Base-by-base conservation (phyloP, 75 land plant species). In the Selaginella tamariscina region DNA sequence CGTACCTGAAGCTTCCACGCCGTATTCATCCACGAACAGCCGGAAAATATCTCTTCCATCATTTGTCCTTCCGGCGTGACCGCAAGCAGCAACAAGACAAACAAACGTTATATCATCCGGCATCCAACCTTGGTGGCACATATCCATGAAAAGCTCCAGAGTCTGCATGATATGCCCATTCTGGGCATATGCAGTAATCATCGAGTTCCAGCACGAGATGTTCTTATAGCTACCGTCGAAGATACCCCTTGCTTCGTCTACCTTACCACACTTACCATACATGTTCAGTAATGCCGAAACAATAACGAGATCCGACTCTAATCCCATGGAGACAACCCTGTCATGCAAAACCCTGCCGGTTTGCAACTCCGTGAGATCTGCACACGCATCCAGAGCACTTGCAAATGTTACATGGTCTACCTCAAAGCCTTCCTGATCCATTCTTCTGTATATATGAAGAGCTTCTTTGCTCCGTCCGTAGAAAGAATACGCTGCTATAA, bases 131-230 rank as follows among this genome's bases (percentile, higher is more conserved):
- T 39, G 49, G 15, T 39, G 49, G 49, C 49, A 39, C 49, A 39
- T 39, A 39, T 39, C 49, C 49, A 39, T 5, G 49, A 39, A 39
- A 15, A 39, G 49, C 49, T 5, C 49, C 49, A 39, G 49, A 5
- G 49, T 39, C 49, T 39, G 11, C 49, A 5, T 39, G 49, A 39
- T 39, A 39, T 39, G 49, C 49, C 49, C 62, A n/a, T 59, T 59
- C 62, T 59, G 24, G 26, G 62, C 62, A 59, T 59, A 59, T n/a
- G 62, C 62, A 5, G 26, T 27, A 5, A 59, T 5, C 62, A 59
- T 59, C 27, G 62, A 23, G 26, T 59, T 59, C 62, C 62, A 59
- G 23, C 27, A 59, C 26, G 26, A 23, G 26, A 59, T 5, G 26
- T 59, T 59, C 62, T 59, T 21, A 5, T 5, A 26, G 24, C 21